Base-by-base conservation (phyloP, 192 early-diverging fungal species). In the Phlyctochytrium planicorne region DNA sequence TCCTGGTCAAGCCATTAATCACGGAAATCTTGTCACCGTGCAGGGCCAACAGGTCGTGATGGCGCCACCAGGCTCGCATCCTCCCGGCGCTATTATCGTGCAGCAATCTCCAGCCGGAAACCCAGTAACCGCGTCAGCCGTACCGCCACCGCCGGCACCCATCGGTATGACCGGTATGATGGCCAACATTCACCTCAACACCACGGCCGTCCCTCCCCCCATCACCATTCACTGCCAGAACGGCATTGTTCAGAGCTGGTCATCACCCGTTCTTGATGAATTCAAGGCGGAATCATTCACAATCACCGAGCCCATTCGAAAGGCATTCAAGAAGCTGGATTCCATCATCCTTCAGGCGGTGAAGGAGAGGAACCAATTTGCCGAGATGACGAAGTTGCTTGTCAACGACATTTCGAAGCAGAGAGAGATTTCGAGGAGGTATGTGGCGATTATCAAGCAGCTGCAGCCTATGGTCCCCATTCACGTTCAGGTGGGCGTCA, bases 321-420 rank as follows among this genome's bases (percentile, higher is more conserved):
- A 31, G n/a, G 68, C 68, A 12, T 63, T 70, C 47, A 61, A 31
- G 6, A 20, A 27, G 24, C 47, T 34, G 31, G 68, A 70, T 53
- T 34, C 68, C 2, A 32, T 70, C 20, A 70, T 63, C 10, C 27
- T 63, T 12, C 59, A 65, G 23, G 68, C 68, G 10, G 61, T 70
- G 0, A 70, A 70, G 40, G 68, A 70, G 61, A 59, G 68, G 4
- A 70, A 70, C 52, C 68, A 70, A 31, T 62, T 70, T 29, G 30
- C 62, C 3, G 68, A 70, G 62, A 63, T 70, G 20, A 24, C 34
- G 17, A 59, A 52, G n/a, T 37, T 52, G 4, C 32, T 70, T 17
- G 68, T 70, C 6, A 17, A 34, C 17, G 68, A 70, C 20, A 55
- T 59, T 27, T 52, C 37, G 23, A 62, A 31, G 23, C 20, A 27